phyloP scores from a whole-genome alignment of 2,329 filamentous ascomycete genomes.

The Neospermospora avenae region DNA sequence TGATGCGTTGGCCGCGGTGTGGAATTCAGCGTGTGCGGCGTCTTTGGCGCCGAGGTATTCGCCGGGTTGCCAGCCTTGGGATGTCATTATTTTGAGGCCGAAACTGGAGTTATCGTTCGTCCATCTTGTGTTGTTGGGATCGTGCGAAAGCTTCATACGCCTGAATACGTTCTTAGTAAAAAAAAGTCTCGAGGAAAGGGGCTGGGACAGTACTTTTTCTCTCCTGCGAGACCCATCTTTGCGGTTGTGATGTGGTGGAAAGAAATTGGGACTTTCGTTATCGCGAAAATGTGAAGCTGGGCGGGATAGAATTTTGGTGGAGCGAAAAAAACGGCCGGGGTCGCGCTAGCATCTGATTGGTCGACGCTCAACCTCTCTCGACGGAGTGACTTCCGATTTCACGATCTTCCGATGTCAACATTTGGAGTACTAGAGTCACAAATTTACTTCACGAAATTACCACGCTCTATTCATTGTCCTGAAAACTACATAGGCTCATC shows the following conservation, averaged over 20 bases:
- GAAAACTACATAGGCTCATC: neutral
- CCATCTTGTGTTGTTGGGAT: constrained; percentile 97
- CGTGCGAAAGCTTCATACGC: constrained; percentile 69
- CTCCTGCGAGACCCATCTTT: constrained; percentile 65
- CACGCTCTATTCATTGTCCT: neutral
- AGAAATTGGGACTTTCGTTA: constrained; percentile 10
- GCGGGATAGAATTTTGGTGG: constrained; percentile 22
- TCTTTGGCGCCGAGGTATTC: constrained; percentile 75
- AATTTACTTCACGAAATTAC: neutral
- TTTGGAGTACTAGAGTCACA: too few species aligned
- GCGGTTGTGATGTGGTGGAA: constrained; percentile 3
- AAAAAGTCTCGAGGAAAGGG: neutral
- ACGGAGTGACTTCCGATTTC: neutral
- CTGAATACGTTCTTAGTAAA: constrained; percentile 39
- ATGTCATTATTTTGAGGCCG: constrained; percentile 83
- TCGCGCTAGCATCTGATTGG: constrained; percentile 23
- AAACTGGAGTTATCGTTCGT: constrained; percentile 76
- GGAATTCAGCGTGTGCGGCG: constrained; percentile 69
- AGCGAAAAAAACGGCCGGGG: constrained; percentile 1
- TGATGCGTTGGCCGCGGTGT: constrained; percentile 76
- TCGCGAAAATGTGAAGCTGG: constrained; percentile 19
- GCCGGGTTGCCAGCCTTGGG: constrained; percentile 89
- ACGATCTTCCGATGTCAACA: neutral
- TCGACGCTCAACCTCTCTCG: neutral
- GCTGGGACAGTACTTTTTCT: constrained; percentile 55